Conservation (phyloP, 257 asterid species). For the Primulina tabacum region DNA sequence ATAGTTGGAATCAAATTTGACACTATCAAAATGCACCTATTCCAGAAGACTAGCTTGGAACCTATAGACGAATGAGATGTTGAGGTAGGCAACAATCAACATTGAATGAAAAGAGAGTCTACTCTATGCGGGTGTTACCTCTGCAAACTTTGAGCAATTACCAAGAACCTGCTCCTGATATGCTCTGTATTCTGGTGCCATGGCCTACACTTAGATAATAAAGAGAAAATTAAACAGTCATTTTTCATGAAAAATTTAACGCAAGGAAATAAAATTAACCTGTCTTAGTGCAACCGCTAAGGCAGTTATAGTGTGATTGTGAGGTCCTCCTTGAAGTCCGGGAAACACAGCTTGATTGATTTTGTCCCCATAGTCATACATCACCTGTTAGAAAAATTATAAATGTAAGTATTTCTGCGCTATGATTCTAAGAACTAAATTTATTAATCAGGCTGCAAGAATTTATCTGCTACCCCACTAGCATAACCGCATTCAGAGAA, state of each 20-base stretch:
- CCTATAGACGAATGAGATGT: not conserved
- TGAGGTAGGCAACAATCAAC: not conserved
- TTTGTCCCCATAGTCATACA: slow-evolving; percentile 87
- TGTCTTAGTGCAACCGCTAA: slow-evolving; percentile 95
- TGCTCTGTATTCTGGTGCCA: slow-evolving; percentile 87
- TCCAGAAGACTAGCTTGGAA: not conserved
- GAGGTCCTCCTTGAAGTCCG: slow-evolving; percentile 99
- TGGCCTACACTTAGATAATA: slow-evolving; percentile 49
- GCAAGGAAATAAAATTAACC: slow-evolving; percentile 33
- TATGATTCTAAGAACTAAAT: not conserved
- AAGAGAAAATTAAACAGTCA: slow-evolving; percentile 5
- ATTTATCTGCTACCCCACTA: not conserved
- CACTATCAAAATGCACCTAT: not conserved
- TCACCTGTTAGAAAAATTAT: slow-evolving; percentile 48
- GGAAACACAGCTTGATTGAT: slow-evolving; percentile 98
- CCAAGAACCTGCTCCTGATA: slow-evolving; percentile 91
- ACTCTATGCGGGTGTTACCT: slow-evolving; percentile 44
- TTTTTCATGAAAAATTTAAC: not conserved
- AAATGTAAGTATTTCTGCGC: slow-evolving; percentile 3
- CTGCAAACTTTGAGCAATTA: slow-evolving; percentile 85
- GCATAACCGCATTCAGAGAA: not conserved
- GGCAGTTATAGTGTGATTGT: slow-evolving; percentile 94
- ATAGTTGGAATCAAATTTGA: not conserved
- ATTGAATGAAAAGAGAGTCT: slow-evolving; percentile 9
- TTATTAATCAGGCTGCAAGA: not conserved